These are phyloP conservation scores for Mycena chlorophos DNA, from an alignment of 768 basidiomycete species.

Conservation along the genomic window DNA sequence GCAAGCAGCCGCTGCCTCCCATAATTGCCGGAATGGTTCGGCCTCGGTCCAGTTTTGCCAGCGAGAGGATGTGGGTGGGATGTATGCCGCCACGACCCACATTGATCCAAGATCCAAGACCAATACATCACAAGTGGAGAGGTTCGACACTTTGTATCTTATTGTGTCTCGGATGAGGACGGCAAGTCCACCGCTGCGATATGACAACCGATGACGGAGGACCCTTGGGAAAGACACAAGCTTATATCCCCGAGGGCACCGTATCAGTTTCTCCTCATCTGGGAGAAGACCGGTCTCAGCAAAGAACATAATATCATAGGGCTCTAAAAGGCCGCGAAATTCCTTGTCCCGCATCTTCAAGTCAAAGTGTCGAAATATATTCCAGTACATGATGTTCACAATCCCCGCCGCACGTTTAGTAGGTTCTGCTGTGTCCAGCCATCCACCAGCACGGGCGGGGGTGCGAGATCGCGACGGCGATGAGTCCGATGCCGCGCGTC, in stretches of 20 bases:
- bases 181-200: slow-evolving; percentile 1
- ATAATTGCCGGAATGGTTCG: slow-evolving; percentile 3
- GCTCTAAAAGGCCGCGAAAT: neutral
- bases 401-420: neutral
- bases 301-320: slow-evolving; percentile 6
- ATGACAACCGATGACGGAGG: neutral
- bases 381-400: slow-evolving; percentile 3
- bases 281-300: slow-evolving; percentile 6
- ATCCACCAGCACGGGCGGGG: neutral
- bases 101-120: slow-evolving; percentile 5
- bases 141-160: neutral
- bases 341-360: neutral
- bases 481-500: neutral
- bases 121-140: slow-evolving; percentile 3
- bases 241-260: neutral
- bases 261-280: neutral
- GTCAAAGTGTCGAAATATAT: neutral
- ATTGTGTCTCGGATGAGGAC: slow-evolving; percentile 5
- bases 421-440: neutral
- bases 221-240: neutral
- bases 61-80: neutral
- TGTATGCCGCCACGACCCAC: slow-evolving; percentile 6
- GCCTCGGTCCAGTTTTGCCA: slow-evolving; percentile 12
- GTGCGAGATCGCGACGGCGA: neutral
- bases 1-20: slow-evolving; percentile 5